Percentiles rank a stretch among this genome's conserved stretches.
These are phyloP conservation scores for Scedosporium dehoogii DNA, from an alignment of 2,329 filamentous ascomycete genomes.

Conservation along the genomic window DNA sequence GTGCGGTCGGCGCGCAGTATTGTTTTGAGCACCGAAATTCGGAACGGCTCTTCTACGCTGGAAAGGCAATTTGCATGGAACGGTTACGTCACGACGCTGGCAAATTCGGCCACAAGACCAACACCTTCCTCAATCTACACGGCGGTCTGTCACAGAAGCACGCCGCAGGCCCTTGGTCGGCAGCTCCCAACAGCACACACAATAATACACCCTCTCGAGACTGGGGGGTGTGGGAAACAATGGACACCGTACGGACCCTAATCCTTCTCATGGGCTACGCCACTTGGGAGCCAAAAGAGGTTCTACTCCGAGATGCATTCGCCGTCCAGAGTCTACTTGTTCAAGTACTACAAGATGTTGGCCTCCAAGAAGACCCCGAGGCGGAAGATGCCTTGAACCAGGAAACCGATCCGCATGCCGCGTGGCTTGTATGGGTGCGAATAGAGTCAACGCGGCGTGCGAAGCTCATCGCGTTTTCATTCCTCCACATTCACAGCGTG, in stretches of 20 bases:
- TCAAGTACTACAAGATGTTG: slow-evolving; percentile 22
- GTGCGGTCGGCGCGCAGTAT: slow-evolving; percentile 26
- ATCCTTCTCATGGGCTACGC: slow-evolving; percentile 27
- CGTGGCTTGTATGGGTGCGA: slow-evolving; percentile 21
- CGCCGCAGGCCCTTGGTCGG: background rate
- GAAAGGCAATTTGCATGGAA: slow-evolving; percentile 21
- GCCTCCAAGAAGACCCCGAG: slow-evolving; percentile 19
- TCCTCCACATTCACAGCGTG: slow-evolving; percentile 27
- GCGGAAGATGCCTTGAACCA: background rate
- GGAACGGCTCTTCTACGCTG: slow-evolving; percentile 22
- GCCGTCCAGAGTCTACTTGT: slow-evolving; percentile 21
- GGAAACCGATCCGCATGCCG: slow-evolving; percentile 7
- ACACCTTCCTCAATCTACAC: slow-evolving; percentile 14
- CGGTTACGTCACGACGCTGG: slow-evolving; percentile 15
- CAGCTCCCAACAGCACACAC: background rate
- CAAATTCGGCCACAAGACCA: slow-evolving; percentile 16
- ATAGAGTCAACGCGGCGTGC: slow-evolving; percentile 23
- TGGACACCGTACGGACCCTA: slow-evolving; percentile 23
- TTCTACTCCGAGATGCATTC: slow-evolving; percentile 24
- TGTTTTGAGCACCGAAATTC: slow-evolving; percentile 26
- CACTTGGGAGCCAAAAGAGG: slow-evolving; percentile 24
- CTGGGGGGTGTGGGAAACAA: slow-evolving; percentile 17
- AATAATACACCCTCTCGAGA: background rate
- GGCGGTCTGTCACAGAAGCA: background rate
- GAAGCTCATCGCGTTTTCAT: slow-evolving; percentile 27